Base-by-base conservation (phyloP, 257 asterid genomes). In the Eucommia ulmoides region DNA sequence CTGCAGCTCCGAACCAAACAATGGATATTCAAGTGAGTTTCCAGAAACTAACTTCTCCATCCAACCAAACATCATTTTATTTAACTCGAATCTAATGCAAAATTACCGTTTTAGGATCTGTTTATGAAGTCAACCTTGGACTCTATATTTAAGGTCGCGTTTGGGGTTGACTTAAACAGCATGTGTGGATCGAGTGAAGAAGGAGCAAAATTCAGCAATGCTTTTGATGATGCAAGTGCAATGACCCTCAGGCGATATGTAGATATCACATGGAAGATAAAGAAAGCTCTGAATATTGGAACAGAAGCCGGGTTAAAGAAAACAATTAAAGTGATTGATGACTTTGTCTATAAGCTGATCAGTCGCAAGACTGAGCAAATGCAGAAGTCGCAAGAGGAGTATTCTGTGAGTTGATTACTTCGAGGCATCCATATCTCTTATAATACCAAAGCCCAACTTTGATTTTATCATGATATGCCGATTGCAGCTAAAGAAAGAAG, bases 11-110 rank as follows among this genome's bases (percentile, higher is more conserved):
- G 25, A 41, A 50, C 2, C 50, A 65, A 35, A 52, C 65, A 20
- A 26, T 84, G 33, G 89, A 84, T 46, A 78, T 81, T 50, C 95
- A 81, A 65, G 95, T 78, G 59, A 74, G 74, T 41, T 52, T 25
- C 26, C 35, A 52, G 17, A 3, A 17, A 53, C 49, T 2, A 18
- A 45, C 11, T 44, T 33, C 26, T 19, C 6, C 19, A 7, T 41
- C 21, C 2, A 35, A 35, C 20, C 4, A 20, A 6, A 3, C 46
- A 23, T 23, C 8, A 8, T 49, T 60, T 23, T 51, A n/a, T 24
- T 41, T 24, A 12, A 26, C 38, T 23, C 25, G 22, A 26, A 26
- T 26, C 38, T 26, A 12, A 29, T 18, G 20, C 17, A 19, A 2
- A 18, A 21, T 52, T 22, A 41, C 35, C 19, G 24, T 41, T 64